These are phyloP conservation scores for Sesbania bispinosa DNA, from an alignment of 306 rosid species.

Conservation along the genomic window DNA sequence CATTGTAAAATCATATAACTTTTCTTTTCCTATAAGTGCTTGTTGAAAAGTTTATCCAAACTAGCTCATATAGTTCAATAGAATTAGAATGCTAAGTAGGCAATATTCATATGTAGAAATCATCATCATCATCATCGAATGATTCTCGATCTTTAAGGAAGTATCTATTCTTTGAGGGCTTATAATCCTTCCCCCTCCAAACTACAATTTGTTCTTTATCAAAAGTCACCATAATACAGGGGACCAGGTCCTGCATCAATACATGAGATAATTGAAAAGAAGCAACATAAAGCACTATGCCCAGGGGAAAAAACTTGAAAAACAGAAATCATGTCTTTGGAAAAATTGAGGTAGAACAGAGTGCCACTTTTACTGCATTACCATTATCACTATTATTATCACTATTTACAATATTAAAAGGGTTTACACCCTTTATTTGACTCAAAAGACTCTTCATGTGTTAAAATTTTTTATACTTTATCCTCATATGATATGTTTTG, in stretches of 20 bases:
- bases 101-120: no score
- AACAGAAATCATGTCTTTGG: no score
- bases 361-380: not conserved
- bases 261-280: not conserved
- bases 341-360: not conserved
- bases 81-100: no score
- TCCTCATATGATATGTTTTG: no score
- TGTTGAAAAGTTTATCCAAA: no score
- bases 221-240: conserved; percentile 77
- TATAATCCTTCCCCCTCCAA: conserved; percentile 73
- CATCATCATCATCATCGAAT: conserved; percentile 36
- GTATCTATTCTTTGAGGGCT: conserved; percentile 37
- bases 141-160: conserved; percentile 40
- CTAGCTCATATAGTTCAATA: no score
- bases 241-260: conserved; percentile 69
- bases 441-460: no score
- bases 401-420: not conserved
- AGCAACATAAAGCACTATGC: not conserved
- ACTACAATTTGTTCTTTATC: conserved; percentile 79
- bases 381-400: not conserved
- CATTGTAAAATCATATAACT: no score
- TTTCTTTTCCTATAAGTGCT: no score
- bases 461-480: no score
- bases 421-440: not conserved
- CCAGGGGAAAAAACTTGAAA: not conserved